Conservation (phyloP, 164 flowering plant genomes). For the Liquidambar formosana region DNA sequence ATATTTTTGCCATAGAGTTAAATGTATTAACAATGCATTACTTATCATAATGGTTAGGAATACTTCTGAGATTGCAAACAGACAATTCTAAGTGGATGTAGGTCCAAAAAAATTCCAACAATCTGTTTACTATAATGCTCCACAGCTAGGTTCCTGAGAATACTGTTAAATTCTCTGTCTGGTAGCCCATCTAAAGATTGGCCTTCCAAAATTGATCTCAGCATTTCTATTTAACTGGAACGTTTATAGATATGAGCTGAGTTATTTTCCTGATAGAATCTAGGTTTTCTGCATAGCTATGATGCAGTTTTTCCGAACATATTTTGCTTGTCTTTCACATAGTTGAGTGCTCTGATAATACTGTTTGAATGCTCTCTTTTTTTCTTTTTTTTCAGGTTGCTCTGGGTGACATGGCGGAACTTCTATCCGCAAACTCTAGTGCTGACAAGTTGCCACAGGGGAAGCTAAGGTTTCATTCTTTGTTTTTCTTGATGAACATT, state of each 20-base stretch:
- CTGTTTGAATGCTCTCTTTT: background rate
- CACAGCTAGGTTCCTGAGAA: no score
- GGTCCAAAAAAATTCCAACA: background rate
- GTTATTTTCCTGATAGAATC: background rate
- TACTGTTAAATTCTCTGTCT: background rate
- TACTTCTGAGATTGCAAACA: background rate
- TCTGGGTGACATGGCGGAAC: conserved; percentile 88
- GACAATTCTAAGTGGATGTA: background rate
- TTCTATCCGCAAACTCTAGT: conserved; percentile 52
- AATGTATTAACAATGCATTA: background rate
- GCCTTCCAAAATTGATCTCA: conserved; percentile 1
- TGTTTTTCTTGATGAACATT: background rate
- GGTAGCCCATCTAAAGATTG: background rate
- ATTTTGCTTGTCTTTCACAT: background rate
- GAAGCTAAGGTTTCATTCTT: conserved; percentile 64
- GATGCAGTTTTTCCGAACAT: background rate
- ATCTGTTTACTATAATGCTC: background rate
- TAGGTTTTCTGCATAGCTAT: background rate
- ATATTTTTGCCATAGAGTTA: background rate
- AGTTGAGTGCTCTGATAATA: conserved; percentile 4
- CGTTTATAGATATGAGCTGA: background rate
- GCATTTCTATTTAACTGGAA: background rate
- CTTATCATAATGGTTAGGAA: background rate
- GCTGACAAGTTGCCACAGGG: conserved; percentile 83
- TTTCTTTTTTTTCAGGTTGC: conserved; percentile 65